Evolutionary conservation across 139 green algal species (phyloP).

Genomic region (Picochlorum sp.): DNA sequence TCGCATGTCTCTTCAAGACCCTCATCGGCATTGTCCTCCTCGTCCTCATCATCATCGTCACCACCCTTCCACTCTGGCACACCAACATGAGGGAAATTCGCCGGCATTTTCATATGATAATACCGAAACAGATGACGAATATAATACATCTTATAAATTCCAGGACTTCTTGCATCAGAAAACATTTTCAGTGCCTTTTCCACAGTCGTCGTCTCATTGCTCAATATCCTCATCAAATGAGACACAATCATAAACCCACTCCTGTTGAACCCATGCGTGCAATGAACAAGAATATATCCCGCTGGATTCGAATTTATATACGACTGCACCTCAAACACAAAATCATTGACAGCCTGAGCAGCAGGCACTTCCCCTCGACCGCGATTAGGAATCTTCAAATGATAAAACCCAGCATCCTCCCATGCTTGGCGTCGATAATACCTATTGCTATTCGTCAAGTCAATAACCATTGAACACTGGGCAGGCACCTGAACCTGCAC

Average conservation of each 20-base stretch:
- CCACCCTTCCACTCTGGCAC: conserved; percentile 65
- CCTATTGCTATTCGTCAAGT: conserved; percentile 82
- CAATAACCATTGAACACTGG: conserved; percentile 56
- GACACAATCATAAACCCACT: conserved; percentile 73
- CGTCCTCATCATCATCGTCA: conserved; percentile 20
- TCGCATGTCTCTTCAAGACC: conserved; percentile 2
- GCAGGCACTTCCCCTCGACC: conserved; percentile 65
- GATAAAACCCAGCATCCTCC: conserved; percentile 21
- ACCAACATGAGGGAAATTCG: conserved; percentile 15
- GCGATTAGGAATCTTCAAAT: conserved; percentile 68
- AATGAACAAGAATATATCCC: conserved; percentile 74
- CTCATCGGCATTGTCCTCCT: conserved; percentile 12
- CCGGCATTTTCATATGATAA: conserved; percentile 54
- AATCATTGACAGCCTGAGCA: conserved; percentile 69
- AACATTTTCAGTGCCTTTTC: conserved; percentile 58
- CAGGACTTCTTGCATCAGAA: conserved; percentile 57
- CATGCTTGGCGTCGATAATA: conserved; percentile 79
- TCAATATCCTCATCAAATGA: conserved; percentile 39
- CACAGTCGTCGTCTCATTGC: conserved; percentile 24
- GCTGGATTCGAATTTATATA: conserved; percentile 14
- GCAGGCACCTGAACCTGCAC: background rate
- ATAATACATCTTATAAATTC: conserved; percentile 98
- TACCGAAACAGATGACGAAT: conserved; percentile 78
- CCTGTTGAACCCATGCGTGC: conserved; percentile 97
- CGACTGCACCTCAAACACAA: conserved; percentile 52